Evolutionary conservation across 2,329 filamentous ascomycete genomes (phyloP), one percentile per base, ranked within the genome.

Genomic region (Daldinia sp.): DNA sequence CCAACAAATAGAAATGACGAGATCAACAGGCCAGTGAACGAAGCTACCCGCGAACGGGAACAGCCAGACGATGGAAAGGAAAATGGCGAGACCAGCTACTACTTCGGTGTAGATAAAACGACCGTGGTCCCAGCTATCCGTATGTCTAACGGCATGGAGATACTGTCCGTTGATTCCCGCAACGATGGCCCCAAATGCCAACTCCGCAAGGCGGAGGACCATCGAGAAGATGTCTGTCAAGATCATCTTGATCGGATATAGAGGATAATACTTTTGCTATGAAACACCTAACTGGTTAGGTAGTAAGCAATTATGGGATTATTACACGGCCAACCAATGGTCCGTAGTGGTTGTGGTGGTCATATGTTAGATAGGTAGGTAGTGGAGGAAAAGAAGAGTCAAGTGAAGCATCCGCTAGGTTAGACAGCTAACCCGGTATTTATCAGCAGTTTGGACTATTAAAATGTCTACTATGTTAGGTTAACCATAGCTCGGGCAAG

Each of bases 21-120:
- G 71, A 72, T 94, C 91, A 69, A 88, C 79, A 0, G 88, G 89
- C 84, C 89, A 94, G 76, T 89, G 84, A 64, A 88, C 82, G 76
- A 93, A 92, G 47, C 82, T 83, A 51, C 80, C 79, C 1, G 86
- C 84, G 72, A 91, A 91, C 1, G 91, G 91, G 37, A 94, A 81
- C 25, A 93, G 81, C 86, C 90, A 92, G 65, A 94, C 75, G 23
- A 94, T 77, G 4, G 86, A 81, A n/a, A 92, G 79, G 37, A 94
- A 75, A 56, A 93, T 86, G 10, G 88, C 86, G 15, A 94, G 72
- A 17, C 82, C 88, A 2, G 91, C 88, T 35, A 93, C 83, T 15
- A 92, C 85, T 72, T 90, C 85, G 45, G 90, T 86, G 80, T 92
- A 94, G 77, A 94, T 92, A 79, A 89, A 88, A 58, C 90, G 87